Evolutionary conservation across 306 rosid genomes (phyloP), one percentile per base, ranked within the genome.

Genomic region (Morella rubra): DNA sequence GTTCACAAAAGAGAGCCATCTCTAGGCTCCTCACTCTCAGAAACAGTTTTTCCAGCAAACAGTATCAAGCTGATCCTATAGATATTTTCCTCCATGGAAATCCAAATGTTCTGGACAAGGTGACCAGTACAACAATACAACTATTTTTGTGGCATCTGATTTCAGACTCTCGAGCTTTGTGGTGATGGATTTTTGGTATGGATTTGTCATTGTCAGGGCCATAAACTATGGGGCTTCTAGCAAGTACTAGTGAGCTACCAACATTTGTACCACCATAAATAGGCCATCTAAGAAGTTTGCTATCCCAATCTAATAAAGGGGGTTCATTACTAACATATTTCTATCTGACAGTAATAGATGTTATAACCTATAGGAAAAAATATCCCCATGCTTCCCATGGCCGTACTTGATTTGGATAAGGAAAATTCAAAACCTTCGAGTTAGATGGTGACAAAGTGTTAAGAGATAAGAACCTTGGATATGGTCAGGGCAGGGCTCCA

Each of bases 401-500:
- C 27, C 58, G 64, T 12, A 11, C n/a, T 22, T 66, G 41, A 18
- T 7, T 32, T 32, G 52, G 69, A 44, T 20, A 52, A 49, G n/a
- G 27, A 49, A 71, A 50, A 55, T 32, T 55, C 22, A 44, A 61
- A 61, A 46, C 56, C 51, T 37, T 6, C 6, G 8, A 4, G 55
- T 44, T 41, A 70, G 49, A 50, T 15, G 47, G 72, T 14, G 76
- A 20, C 41, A 8, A 56, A 72, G 77, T 50, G 61, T 46, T 22
- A 66, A 24, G 76, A 86, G 76, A 55, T 46, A 73, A 76, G 79
- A 77, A 92, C 93, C 97, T 90, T 90, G 66, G 96, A 89, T 75
- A 92, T 87, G 32, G 92, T 90, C 83, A 92, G 85, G 49, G 96
- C 97, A 24, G 96, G 93, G 74, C 97, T 88, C 97, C 96, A 88